Base-by-base conservation (phyloP, 2,329 filamentous ascomycete species). In the Exophiala lecanii-corni region DNA sequence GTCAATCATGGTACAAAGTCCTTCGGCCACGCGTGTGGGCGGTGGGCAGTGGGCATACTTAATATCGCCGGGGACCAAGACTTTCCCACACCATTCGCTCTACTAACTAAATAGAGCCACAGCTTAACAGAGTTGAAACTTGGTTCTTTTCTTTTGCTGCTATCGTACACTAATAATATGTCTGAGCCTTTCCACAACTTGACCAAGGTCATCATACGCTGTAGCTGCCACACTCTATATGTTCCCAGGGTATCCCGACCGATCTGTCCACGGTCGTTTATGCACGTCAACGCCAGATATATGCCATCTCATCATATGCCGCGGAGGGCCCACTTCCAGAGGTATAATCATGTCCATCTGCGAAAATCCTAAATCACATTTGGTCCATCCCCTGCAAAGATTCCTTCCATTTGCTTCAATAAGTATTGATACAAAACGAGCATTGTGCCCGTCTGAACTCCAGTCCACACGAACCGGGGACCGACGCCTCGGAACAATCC, bases 401-500 rank as follows among this genome's bases (percentile, higher is more conserved):
- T 30, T 17, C 39, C 32, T 46, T 89, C 84, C 54, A 97, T 75
- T 65, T 82, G 79, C 58, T 84, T 82, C 60, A 97, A 68, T 43
- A 97, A 72, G 47, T 82, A 84, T 69, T 97, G 91, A 65, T 97
- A 97, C 63, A 96, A 72, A 56, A 97, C 89, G 61, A 97, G 73
- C 91, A 97, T 97, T 54, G 88, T 94, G 31, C 89, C 86, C 59
- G 86, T 95, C 70, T 98, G 92, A 45, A 97, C 87, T 59, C 91
- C 95, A 16, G 92, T 98, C 92, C 92, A 98, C 10, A 97, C 87
- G 44, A 84, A 84, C 41, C 92, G 79, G 2, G 92, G 92, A 0
- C 91, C 91, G 2, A 98, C 91, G 18, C 92, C 92, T 45, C 92
- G 80, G 67, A 98, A 98, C 82, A 88, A 94, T 1, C 92, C 94